A percentile compares a stretch with the other conserved stretches of the same genome.
phyloP scores from a whole-genome alignment of 306 rosid species.

The Senna siamea region DNA sequence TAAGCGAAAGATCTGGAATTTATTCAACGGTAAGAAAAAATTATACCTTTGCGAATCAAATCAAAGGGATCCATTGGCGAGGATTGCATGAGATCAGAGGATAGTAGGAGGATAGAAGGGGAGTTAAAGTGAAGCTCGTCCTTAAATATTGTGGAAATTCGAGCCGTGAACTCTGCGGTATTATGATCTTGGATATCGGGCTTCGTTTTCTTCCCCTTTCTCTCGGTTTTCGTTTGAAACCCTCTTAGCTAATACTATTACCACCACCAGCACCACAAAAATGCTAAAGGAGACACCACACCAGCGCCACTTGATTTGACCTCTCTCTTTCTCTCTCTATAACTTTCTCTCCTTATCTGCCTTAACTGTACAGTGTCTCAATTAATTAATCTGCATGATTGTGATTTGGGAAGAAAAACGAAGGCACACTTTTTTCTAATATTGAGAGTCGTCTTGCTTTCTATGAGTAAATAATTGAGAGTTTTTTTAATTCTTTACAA shows the following conservation, averaged over 20 bases:
- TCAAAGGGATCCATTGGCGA: slow-evolving; percentile 65
- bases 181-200: slow-evolving; percentile 31
- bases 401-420: slow-evolving; percentile 35
- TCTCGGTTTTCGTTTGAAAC: slow-evolving; percentile 41
- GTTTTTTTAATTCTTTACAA: background rate
- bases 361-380: background rate
- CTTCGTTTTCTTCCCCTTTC: background rate
- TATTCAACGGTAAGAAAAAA: background rate
- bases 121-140: slow-evolving; percentile 15
- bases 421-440: background rate
- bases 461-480: too few species aligned
- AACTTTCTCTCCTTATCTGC: slow-evolving; percentile 6
- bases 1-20: slow-evolving; percentile 44
- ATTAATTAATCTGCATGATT: slow-evolving; percentile 21
- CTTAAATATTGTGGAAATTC: slow-evolving; percentile 26
- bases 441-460: too few species aligned
- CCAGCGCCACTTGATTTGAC: slow-evolving; percentile 79
- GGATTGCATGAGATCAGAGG: slow-evolving; percentile 28
- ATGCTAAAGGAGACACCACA: slow-evolving; percentile 45
- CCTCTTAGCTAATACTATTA: slow-evolving; percentile 44
- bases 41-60: slow-evolving; percentile 72
- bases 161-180: slow-evolving; percentile 39
- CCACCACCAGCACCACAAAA: slow-evolving; percentile 56
- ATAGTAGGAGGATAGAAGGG: background rate
- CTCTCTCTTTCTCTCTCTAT: slow-evolving; percentile 37